A percentile compares a stretch with the other conserved stretches of the same genome.
Conservation (phyloP, 768 basidiomycete species). For the Mycena chlorophos region DNA sequence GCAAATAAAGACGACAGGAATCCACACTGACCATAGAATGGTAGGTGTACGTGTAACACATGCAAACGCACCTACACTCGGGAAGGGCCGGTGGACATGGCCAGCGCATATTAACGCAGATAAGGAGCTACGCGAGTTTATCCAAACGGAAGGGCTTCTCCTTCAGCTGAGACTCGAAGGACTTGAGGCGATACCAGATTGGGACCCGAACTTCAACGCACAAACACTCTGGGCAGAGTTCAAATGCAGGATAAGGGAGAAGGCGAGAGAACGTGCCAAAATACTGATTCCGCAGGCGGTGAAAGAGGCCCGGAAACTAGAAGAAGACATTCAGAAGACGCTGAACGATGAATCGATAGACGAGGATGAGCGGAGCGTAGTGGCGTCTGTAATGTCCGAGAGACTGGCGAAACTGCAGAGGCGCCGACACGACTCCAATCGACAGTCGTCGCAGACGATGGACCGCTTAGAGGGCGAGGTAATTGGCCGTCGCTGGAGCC, state of each 20-base stretch:
- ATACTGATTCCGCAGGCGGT: neutral
- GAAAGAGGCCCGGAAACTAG: slow-evolving; percentile 6
- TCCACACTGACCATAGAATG: slow-evolving; percentile 8
- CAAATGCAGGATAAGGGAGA: slow-evolving; percentile 1
- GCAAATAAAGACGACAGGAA: neutral
- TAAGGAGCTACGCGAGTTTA: neutral
- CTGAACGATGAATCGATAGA: neutral
- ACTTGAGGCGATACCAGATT: neutral
- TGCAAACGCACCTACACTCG: neutral
- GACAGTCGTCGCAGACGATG: neutral
- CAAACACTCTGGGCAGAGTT: slow-evolving; percentile 13
- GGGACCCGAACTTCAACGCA: slow-evolving; percentile 4
- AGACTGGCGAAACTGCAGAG: neutral
- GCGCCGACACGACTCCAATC: neutral
- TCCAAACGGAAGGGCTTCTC: neutral
- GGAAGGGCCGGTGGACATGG: slow-evolving; percentile 15
- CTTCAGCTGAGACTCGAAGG: neutral
- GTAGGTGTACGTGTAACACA: neutral
- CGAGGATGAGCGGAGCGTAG: neutral
- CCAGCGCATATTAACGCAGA: slow-evolving; percentile 2
- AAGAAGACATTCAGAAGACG: neutral
- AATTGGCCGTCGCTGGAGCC: slow-evolving; percentile 21
- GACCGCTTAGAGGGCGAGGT: neutral
- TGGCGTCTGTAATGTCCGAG: neutral
- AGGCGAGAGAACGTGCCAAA: slow-evolving; percentile 5